phyloP scores from a whole-genome alignment of 2,329 filamentous ascomycete genomes.

The Penicillium nordicum region DNA sequence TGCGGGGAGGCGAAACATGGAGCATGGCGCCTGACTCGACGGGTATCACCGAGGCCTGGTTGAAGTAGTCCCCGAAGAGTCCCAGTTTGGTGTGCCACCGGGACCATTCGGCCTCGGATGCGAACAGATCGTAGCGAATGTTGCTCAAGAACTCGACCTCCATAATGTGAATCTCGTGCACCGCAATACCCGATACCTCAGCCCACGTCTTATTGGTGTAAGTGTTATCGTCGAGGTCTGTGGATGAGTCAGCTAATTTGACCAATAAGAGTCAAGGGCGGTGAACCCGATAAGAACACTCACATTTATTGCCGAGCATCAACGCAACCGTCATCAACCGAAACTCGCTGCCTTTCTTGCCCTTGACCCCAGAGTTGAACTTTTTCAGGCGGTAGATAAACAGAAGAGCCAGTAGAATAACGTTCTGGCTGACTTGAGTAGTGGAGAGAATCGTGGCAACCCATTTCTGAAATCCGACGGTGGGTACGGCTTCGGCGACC shows the following conservation, averaged over 20 bases:
- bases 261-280: conserved; percentile 8
- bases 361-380: conserved; percentile 82
- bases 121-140: conserved; percentile 90
- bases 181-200: conserved; percentile 90
- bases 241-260: conserved; percentile 21
- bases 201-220: conserved; percentile 99
- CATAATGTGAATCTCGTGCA: conserved; percentile 97
- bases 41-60: conserved; percentile 58
- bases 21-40: conserved; percentile 35
- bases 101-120: conserved; percentile 80
- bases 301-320: conserved; percentile 97
- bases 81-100: conserved; percentile 80
- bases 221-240: conserved; percentile 93
- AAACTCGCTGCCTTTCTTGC: conserved; percentile 90
- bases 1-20: conserved; percentile 34
- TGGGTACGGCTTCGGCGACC: conserved; percentile 69
- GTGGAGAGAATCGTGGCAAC: conserved; percentile 85
- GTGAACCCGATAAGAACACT: conserved; percentile 35
- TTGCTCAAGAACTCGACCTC: conserved; percentile 99
- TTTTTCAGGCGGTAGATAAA: conserved; percentile 94
- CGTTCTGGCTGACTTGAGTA: conserved; percentile 94
- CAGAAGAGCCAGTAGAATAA: conserved; percentile 81
- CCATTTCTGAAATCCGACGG: conserved; percentile 85
- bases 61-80: conserved; percentile 79
- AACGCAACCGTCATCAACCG: conserved; percentile 87